Conservation (phyloP, 1,284 basidiomycete genomes). For the Ceratobasidium sp. region DNA sequence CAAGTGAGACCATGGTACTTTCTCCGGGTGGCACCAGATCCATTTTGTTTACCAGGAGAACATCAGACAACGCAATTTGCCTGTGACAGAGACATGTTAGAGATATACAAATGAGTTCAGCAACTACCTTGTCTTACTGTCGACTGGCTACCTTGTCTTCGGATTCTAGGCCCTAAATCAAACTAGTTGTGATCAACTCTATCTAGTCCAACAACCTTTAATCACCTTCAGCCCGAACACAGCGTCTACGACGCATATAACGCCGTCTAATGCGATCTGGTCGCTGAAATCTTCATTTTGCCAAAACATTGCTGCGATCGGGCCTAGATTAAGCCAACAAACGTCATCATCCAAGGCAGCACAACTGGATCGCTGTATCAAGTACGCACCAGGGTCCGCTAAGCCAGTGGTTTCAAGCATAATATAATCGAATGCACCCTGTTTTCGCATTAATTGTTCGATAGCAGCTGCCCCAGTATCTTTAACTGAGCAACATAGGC, state of each 20-base stretch:
- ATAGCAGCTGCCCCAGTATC: slow-evolving; percentile 90
- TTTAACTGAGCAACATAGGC: slow-evolving; percentile 93
- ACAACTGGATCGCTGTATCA: slow-evolving; percentile 3
- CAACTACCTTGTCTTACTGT: slow-evolving; percentile 30
- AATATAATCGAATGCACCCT: slow-evolving; percentile 90
- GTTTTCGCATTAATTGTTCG: slow-evolving; percentile 82
- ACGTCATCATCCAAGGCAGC: background rate
- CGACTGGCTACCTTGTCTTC: slow-evolving; percentile 39
- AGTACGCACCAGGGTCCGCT: slow-evolving; percentile 80
- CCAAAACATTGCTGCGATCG: slow-evolving; percentile 91
- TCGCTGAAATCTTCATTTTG: slow-evolving; percentile 86
- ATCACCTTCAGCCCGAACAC: slow-evolving; percentile 79
- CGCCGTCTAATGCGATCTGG: slow-evolving; percentile 84
- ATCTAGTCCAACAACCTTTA: background rate
- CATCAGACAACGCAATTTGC: slow-evolving; percentile 89
- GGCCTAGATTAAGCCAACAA: slow-evolving; percentile 60
- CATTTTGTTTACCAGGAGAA: slow-evolving; percentile 87
- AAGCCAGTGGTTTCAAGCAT: slow-evolving; percentile 92
- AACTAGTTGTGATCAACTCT: background rate
- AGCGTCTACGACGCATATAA: slow-evolving; percentile 90
- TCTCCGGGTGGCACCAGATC: slow-evolving; percentile 65
- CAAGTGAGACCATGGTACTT: slow-evolving; percentile 48
- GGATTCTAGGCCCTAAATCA: slow-evolving; percentile 11
- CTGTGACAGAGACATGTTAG: slow-evolving; percentile 53
- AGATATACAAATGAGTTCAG: slow-evolving; percentile 22